Base-by-base conservation (phyloP, 2,329 filamentous ascomycete species). In the Aspergillus alliaceus region DNA sequence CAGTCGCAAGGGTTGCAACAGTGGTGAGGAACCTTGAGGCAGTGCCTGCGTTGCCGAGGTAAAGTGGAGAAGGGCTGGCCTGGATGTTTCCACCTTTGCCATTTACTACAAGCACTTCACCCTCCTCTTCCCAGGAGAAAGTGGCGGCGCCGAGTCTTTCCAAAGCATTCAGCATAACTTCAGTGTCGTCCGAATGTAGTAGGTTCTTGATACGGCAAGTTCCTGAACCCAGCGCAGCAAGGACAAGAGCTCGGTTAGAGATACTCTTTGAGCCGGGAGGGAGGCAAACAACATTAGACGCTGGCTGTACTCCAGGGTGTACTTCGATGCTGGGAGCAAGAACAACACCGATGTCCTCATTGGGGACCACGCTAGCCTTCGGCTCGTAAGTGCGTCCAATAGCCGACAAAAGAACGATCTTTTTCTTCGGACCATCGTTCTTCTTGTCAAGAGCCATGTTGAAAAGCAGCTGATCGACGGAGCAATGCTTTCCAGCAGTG, bases 391-490 rank as follows among this genome's bases (percentile, higher is more conserved):
- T 96, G 68, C 88, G 86, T 56, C 95, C 95, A 70, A 99, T 96
- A 12, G 90, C 90, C 1, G 92, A 93, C 11, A 99, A 82, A 7
- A 99, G 84, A 6, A 97, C 93, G 61, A 99, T 90, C 77, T 96
- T 98, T 82, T 99, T 99, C 75, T 93, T 92, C 58, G 85, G 85
- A 2, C 95, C 95, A 44, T 96, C 90, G 64, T 99, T 99, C 81
- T 99, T 99, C 84, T 99, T 99, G 77, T 99, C 95, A 8, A 99
- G 89, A 0, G 90, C 92, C 95, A 99, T 99, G 72, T 96, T 96
- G 64, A 89, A 84, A 56, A 99, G 82, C 51, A 99, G 77, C 34
- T 90, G 84, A 65, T 97, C 90, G 2, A 97, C 90, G 0, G 90
- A 88, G 72, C 95, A 99, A 63, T 86, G 82, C 76, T 96, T 97